Base-by-base conservation (phyloP, 2,329 filamentous ascomycete species). In the Nigrospora sphaerica region DNA sequence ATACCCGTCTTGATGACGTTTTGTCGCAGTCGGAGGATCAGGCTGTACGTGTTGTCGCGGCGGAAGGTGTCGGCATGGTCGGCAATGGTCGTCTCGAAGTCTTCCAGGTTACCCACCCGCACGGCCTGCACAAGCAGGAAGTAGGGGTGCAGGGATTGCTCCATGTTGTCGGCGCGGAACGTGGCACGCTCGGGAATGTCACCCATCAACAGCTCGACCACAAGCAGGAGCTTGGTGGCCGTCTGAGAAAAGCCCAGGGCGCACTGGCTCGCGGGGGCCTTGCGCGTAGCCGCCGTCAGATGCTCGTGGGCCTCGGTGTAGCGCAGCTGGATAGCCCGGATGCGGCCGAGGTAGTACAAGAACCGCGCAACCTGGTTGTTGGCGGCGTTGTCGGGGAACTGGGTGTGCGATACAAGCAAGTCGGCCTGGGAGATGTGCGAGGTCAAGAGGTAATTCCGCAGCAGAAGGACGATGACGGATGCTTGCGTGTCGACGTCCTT, bases 1-100 rank as follows among this genome's bases (percentile, higher is more conserved):
- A 98, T 95, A 55, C 93, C 93, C 4, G 93, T 98, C 77, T 95
- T 95, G 81, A 98, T 97, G 62, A 98, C 93, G 63, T 98, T 98
- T 70, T 98, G 93, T 57, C 93, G 85, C 51, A 98, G 78, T 52
- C 93, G 91, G 52, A 97, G 79, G 58, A 97, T 95, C 48, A 98
- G 77, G 12, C 91, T 95, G 73, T 97, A 97, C 17, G 92, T 97
- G 47, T 88, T 88, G 64, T 98, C 93, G 55, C 86, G 85, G 61
- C 89, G 86, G 83, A 97, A 98, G 12, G 84, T 85, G 39, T 87
- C 81, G 48, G 85, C 84, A 63, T 95, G 83, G 42, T 84, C 79
- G 57, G 86, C 85, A 51, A 97, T 91, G 39, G 86, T 84, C 55
- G 84, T 88, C 66, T 95, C 79, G 66, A 98, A 98, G 51, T 91